Evolutionary conservation across 345 rosid genomes (phyloP).

Genomic region (Eucalyptus sideroxylon): DNA sequence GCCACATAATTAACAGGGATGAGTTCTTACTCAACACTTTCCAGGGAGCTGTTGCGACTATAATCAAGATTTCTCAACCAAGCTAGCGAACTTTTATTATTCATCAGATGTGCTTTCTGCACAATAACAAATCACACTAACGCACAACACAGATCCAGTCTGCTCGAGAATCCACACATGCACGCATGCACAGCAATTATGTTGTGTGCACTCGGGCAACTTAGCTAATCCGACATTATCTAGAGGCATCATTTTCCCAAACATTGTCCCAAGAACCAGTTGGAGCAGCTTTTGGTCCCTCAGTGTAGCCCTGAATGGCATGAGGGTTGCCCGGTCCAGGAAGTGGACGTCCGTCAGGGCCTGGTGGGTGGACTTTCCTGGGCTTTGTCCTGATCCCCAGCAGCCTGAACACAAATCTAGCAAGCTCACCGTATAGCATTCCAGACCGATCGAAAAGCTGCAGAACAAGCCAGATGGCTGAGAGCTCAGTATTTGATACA

Average conservation of each 20-base stretch:
- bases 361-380: conserved; percentile 51
- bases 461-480: background rate
- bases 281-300: conserved; percentile 68
- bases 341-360: conserved; percentile 46
- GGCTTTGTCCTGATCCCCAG: conserved; percentile 78
- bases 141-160: background rate
- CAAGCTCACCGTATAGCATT: conserved; percentile 78
- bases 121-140: background rate
- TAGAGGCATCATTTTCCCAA: conserved; percentile 35
- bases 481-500: background rate
- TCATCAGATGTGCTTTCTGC: background rate
- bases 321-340: conserved; percentile 18
- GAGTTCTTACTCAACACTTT: background rate
- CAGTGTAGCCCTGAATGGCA: conserved; percentile 35
- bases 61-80: background rate
- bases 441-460: conserved; percentile 91
- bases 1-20: background rate
- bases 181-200: background rate
- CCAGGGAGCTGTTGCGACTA: background rate
- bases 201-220: background rate
- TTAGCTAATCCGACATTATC: background rate
- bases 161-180: background rate
- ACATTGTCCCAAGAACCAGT: conserved; percentile 85
- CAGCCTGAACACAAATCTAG: conserved; percentile 81
- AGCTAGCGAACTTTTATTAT: background rate